Evolutionary conservation across 768 basidiomycete species (phyloP), one percentile per base, ranked within the genome.

Genomic region (Pleurotus citrinopileatus): DNA sequence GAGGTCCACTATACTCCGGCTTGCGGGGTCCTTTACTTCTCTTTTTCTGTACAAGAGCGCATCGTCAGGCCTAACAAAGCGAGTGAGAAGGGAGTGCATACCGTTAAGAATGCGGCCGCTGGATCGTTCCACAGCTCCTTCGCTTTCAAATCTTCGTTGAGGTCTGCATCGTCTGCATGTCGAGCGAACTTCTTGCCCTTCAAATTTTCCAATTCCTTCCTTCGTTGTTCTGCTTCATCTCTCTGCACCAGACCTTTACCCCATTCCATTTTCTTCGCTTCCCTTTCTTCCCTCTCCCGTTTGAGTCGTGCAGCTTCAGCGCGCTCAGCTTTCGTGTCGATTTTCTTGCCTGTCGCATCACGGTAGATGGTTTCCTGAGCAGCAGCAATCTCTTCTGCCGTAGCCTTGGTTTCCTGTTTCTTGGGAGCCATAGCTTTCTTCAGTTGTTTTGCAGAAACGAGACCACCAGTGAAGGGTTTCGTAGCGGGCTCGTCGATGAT

Each of bases 261-360:
- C 97, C 97, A 98, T 66, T 96, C 91, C 91, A 96, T 94, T 74
- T 92, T 95, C 65, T 81, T 74, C 46, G 89, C 89, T 64, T 96
- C 92, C 64, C 82, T 84, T 72, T 97, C 91, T 66, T 94, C 87
- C 55, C 78, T 75, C 65, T 93, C 87, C 19, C 91, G 79, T 63
- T 94, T 93, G 68, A 80, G 67, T 59, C 85, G 75, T 38, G 88
- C 88, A 26, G 92, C 91, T 63, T 95, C 94, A 12, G 91, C 95
- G 54, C 79, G 81, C 25, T 87, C 89, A 1, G 87, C 81, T 65
- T 91, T 92, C 48, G 89, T 82, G 61, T 98, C 94, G 47, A 98
- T 89, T 74, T 89, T 89, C 64, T 86, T 81, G 29, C 97, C 97
- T 15, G 81, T 79, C 13, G 86, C 75, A 67, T 98, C 96, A 64